Evolutionary conservation across 441 rosid genomes (phyloP).

Genomic region (Biscutella auriculata): DNA sequence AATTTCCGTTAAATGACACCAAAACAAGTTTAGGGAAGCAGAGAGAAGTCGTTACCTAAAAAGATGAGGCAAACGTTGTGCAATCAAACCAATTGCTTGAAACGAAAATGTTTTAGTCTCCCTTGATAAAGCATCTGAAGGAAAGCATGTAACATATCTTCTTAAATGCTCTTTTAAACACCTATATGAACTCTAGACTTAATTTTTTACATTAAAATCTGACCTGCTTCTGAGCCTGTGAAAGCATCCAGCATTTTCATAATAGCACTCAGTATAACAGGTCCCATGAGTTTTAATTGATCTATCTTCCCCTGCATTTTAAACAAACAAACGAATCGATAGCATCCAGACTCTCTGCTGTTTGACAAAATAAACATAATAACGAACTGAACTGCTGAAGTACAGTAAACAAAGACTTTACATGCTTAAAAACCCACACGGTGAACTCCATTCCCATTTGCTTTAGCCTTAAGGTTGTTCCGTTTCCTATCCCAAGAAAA

Average conservation of each 20-base stretch:
- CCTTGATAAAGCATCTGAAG: conserved; percentile 55
- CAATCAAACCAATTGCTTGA: conserved; percentile 91
- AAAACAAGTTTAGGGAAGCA: conserved; percentile 13
- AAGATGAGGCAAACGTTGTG: conserved; percentile 82
- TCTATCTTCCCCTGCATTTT: conserved; percentile 63
- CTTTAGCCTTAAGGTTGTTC: conserved; percentile 85
- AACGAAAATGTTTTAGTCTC: conserved; percentile 72
- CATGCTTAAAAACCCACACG: conserved; percentile 98
- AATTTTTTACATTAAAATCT: neutral
- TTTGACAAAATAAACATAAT: conserved; percentile 11
- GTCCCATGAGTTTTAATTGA: conserved; percentile 90
- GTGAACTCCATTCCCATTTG: conserved; percentile 98
- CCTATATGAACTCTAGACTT: neutral
- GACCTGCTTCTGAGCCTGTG: conserved; percentile 71
- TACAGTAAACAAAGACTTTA: conserved; percentile 26
- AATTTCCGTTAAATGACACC: neutral
- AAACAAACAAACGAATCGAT: neutral
- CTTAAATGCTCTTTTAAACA: conserved; percentile 9
- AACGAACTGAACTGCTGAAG: conserved; percentile 1
- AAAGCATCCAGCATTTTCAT: conserved; percentile 81
- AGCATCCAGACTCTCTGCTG: neutral
- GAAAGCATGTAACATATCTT: conserved; percentile 20
- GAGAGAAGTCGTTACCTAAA: conserved; percentile 46
- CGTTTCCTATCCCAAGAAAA: conserved; percentile 42
- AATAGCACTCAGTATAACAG: conserved; percentile 71